Base-by-base conservation (phyloP, 2,329 filamentous ascomycete genomes). In the Aspergillus pseudoviridinutans region DNA sequence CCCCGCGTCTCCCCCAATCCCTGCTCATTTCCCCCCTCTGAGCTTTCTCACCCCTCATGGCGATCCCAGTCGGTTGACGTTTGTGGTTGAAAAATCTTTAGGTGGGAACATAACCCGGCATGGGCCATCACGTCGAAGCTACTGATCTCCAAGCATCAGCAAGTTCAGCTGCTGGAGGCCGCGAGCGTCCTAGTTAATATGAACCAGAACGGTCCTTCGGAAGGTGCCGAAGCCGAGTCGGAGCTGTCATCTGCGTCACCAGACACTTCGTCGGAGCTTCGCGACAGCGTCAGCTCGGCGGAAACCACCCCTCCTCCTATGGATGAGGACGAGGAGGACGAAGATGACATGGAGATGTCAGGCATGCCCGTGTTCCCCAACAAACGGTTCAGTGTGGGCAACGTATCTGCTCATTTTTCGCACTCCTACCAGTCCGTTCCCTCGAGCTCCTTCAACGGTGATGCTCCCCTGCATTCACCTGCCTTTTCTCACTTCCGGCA, bases 51-150 rank as follows among this genome's bases (percentile, higher is more conserved):
- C 54, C 61, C 55, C 57, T 52, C 32, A 66, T 73, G 41, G 58
- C 65, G 58, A 58, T 62, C 58, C 27, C 63, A 65, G 61, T 68
- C 61, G 64, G 63, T 74, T 80, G 78, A 79, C 76, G 67, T 74
- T 75, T 61, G 61, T 69, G 63, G 62, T 38, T 17, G 32, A 38
- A 38, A 38, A 38, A 58, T 66, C 58, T 52, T 61, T 85, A 99
- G 93, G 84, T 99, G 94, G 94, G 94, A 99, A 80, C 94, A 99
- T 78, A 96, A 95, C 75, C 93, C 94, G 66, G 91, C 96, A 80
- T 99, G 94, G 94, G 90, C 92, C 53, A 88, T 89, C 74, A 99
- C 94, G 56, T 97, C 94, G 67, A 97, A 97, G 79, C 83, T 97
- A 72, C 87, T 97, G 73, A 97, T 99, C 68, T 97, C 93, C 68